A percentile compares a stretch with the other conserved stretches of the same genome.
These are phyloP conservation scores for Odonthalia washingtoniensis DNA, from an alignment of 31 red algal species.

Conservation along the genomic window DNA sequence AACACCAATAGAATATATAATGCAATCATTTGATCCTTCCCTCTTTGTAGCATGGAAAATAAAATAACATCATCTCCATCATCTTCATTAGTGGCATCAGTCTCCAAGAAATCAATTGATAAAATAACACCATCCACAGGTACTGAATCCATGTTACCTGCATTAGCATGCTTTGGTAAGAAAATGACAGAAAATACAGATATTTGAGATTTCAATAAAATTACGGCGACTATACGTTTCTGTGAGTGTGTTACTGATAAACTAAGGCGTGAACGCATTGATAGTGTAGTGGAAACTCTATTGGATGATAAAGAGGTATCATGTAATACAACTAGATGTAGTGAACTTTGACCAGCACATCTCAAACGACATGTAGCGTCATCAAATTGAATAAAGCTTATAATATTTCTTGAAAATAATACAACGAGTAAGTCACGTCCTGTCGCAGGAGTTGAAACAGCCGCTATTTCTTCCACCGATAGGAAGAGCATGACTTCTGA, in stretches of 20 bases:
- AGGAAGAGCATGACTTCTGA: constrained; percentile 44
- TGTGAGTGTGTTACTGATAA: no score
- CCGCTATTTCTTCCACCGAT: constrained; percentile 44
- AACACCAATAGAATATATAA: no score
- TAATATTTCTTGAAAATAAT: constrained; percentile 16
- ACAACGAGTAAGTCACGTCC: constrained; percentile 62
- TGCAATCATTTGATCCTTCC: no score
- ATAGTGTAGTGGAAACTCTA: no score
- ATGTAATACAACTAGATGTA: no score
- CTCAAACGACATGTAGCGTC: constrained; percentile 43
- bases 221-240: constrained; percentile 66
- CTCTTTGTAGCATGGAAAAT: no score
- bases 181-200: constrained; percentile 69
- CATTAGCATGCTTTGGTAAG: constrained; percentile 61
- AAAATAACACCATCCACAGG: no score
- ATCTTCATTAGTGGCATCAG: no score
- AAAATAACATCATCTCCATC: no score
- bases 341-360: constrained; percentile 29
- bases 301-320: no score
- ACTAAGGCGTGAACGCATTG: constrained; percentile 56
- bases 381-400: constrained; percentile 68
- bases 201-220: constrained; percentile 43
- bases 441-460: constrained; percentile 48
- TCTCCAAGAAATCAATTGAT: no score
- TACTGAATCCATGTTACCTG: no score